Conservation (phyloP, 257 asterid genomes). For the Solanum sparsipilum region DNA sequence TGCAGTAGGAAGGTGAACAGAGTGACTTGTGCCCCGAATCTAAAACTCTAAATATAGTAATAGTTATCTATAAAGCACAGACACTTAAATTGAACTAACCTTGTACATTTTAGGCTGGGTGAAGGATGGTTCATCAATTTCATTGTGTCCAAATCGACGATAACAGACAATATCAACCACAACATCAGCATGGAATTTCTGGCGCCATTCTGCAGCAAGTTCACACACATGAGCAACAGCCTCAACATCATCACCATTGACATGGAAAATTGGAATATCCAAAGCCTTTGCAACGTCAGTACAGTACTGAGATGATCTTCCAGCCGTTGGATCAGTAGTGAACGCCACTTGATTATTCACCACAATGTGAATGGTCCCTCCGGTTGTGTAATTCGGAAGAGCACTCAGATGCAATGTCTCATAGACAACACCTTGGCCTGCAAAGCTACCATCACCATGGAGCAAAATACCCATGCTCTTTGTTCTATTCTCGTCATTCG, state of each 20-base stretch:
- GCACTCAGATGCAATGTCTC: slow-evolving; percentile 20
- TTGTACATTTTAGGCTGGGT: slow-evolving; percentile 78
- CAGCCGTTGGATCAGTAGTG: slow-evolving; percentile 53
- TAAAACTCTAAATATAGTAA: background rate
- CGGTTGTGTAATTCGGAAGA: slow-evolving; percentile 15
- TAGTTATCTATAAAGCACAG: background rate
- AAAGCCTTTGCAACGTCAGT: slow-evolving; percentile 73
- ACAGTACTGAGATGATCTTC: slow-evolving; percentile 74
- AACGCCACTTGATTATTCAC: slow-evolving; percentile 76
- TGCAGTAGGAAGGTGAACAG: background rate
- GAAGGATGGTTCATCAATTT: slow-evolving; percentile 72
- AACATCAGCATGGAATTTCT: slow-evolving; percentile 63
- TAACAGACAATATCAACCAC: slow-evolving; percentile 73
- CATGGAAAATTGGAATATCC: slow-evolving; percentile 67
- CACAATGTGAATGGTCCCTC: slow-evolving; percentile 65
- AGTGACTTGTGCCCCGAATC: background rate
- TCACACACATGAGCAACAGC: slow-evolving; percentile 66
- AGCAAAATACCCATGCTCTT: slow-evolving; percentile 15
- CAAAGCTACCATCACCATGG: slow-evolving; percentile 26
- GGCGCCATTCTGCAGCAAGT: slow-evolving; percentile 85
- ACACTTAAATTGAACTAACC: slow-evolving; percentile 23
- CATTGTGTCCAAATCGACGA: slow-evolving; percentile 74
- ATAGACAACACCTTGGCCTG: slow-evolving; percentile 25
- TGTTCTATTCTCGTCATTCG: slow-evolving; percentile 9
- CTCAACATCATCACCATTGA: slow-evolving; percentile 72